phyloP scores from a whole-genome alignment of 106 monocot genomes.

The Gastrodia elata region DNA sequence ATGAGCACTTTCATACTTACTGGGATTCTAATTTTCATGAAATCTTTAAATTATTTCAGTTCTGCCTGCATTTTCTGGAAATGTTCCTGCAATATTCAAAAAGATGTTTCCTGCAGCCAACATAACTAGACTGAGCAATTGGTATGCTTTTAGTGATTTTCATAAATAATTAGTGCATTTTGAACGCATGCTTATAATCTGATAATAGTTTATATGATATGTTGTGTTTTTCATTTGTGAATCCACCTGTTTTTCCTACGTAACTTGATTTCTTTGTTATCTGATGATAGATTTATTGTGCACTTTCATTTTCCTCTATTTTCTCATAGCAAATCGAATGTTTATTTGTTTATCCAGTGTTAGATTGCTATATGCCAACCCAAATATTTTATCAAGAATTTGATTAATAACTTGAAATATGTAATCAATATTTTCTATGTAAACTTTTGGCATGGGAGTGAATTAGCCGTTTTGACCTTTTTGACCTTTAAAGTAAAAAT shows the following conservation, averaged over 20 bases:
- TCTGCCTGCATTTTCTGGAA: slow-evolving; percentile 94
- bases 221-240: not conserved
- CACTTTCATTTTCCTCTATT: not conserved
- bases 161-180: not conserved
- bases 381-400: not conserved
- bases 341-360: not conserved
- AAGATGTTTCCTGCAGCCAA: slow-evolving; percentile 71
- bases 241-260: not conserved
- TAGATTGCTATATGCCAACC: not conserved
- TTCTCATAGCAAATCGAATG: not conserved
- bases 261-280: not conserved
- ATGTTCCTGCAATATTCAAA: slow-evolving; percentile 76
- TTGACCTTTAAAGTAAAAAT: too few relatives aligned
- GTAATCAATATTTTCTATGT: not conserved
- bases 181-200: not conserved
- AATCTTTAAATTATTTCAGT: slow-evolving; percentile 38
- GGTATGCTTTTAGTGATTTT: slow-evolving; percentile 32
- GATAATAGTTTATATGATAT: not conserved
- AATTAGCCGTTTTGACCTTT: not conserved
- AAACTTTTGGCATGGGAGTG: not conserved
- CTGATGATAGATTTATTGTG: not conserved
- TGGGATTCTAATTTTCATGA: not conserved
- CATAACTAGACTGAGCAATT: slow-evolving; percentile 83
- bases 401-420: not conserved
- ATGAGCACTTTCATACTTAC: not conserved